Evolutionary conservation across 805 yeast species (phyloP).

Genomic region (Yarrowia sp.): DNA sequence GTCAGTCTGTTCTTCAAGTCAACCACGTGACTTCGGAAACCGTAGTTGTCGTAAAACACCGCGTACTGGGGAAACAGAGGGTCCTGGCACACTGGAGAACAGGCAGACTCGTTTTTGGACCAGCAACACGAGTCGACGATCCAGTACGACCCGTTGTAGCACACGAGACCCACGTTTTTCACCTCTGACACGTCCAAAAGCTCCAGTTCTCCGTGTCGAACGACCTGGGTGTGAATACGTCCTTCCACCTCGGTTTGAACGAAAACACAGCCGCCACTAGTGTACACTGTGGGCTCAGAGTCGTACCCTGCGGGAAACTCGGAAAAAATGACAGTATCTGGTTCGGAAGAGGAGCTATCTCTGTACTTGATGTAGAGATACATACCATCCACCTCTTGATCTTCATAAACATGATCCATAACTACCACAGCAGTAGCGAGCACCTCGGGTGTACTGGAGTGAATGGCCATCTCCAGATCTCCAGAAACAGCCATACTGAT

Average conservation of each 20-base stretch:
- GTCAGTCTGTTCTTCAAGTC: constrained; percentile 12
- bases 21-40: constrained; percentile 21
- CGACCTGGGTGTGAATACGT: background rate
- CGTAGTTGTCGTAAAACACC: constrained; percentile 21
- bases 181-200: background rate
- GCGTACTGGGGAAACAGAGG: constrained; percentile 13
- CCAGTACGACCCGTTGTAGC: constrained; percentile 9
- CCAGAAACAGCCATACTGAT: background rate
- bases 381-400: constrained; percentile 4
- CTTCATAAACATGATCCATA: constrained; percentile 1
- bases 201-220: constrained; percentile 13
- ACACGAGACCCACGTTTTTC: constrained; percentile 2
- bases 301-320: constrained; percentile 14
- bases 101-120: constrained; percentile 5
- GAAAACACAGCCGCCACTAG: constrained; percentile 7
- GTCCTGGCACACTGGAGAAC: constrained; percentile 32
- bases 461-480: constrained; percentile 11
- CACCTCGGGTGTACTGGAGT: constrained; percentile 1
- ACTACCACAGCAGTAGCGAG: constrained; percentile 6
- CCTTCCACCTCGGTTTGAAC: constrained; percentile 21
- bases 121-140: constrained; percentile 15
- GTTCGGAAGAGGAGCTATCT: background rate
- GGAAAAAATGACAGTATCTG: background rate
- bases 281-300: constrained; percentile 3
- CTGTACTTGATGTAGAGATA: constrained; percentile 17